phyloP scores from a whole-genome alignment of 2,329 filamentous ascomycete genomes.

The Byssochlamys sp. region DNA sequence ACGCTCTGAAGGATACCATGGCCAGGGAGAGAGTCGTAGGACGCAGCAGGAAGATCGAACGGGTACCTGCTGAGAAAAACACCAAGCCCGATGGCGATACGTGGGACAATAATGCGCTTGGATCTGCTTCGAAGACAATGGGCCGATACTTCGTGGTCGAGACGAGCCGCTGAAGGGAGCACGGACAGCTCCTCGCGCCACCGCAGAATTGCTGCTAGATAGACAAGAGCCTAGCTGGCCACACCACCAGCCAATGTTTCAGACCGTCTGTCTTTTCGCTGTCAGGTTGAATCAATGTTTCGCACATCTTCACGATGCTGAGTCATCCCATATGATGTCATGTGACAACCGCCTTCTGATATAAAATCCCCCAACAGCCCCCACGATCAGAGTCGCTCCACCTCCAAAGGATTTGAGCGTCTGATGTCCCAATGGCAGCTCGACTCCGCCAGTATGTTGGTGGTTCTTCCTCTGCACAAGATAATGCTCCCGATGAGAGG shows the following conservation, averaged over 20 bases:
- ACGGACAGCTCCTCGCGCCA: neutral
- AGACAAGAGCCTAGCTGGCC: neutral
- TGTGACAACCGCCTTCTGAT: neutral
- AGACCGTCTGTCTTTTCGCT: no score
- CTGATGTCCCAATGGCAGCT: neutral
- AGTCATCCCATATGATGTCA: neutral
- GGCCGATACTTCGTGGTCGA: constrained; percentile 72
- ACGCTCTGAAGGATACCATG: constrained; percentile 28
- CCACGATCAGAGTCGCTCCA: neutral
- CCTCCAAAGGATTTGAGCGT: neutral
- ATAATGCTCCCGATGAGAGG: constrained; percentile 3
- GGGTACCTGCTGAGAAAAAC: constrained; percentile 21
- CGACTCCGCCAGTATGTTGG: constrained; percentile 18
- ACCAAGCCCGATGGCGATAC: constrained; percentile 35
- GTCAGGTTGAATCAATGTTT: no score
- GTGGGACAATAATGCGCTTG: constrained; percentile 63
- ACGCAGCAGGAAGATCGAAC: constrained; percentile 39
- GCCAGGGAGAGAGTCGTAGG: constrained; percentile 33
- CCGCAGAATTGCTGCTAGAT: neutral
- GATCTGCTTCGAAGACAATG: constrained; percentile 54
- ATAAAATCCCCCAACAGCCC: neutral
- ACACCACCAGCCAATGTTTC: neutral
- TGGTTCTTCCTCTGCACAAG: constrained; percentile 7
- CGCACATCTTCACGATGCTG: neutral
- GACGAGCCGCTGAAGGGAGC: constrained; percentile 13